Base-by-base conservation (phyloP, 192 early-diverging fungal genomes). In the Coemansia reversa region DNA sequence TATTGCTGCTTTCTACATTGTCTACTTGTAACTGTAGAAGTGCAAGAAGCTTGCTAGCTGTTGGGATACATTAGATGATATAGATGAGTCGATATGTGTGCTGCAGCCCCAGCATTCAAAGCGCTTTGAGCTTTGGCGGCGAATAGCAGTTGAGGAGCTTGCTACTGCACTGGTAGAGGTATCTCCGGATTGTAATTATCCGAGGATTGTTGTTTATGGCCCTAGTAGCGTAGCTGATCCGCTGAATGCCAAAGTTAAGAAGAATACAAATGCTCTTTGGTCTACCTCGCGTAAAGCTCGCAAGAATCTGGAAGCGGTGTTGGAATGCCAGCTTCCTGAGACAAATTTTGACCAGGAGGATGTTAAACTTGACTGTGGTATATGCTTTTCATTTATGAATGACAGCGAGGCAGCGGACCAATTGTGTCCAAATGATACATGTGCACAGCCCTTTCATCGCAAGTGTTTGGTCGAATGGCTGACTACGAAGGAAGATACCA, bases 391-490 rank as follows among this genome's bases (percentile, higher is more conserved):
- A n/a, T 80, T 64, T 52, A 19, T 42, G 1, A 33, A 45, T 55
- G 72, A 57, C 16, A 57, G 35, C 0, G 68, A 70, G 4, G 23
- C 62, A 2, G 71, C 77, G 3, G 72, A 80, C 39, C 77, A 80
- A 61, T 22, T 74, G n/a, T 80, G 77, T 39, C 22, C 59, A 0
- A 80, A 59, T 53, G 72, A 80, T 12, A 24, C 28, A 16, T 80
- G 77, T 30, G 77, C 71, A 0, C 67, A 74, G 54, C 72, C 77
- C 25, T 80, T 80, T 28, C 77, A 80, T 55, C 69, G 68, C 28
- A 60, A 51, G 51, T 80, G 77, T 25, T 51, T 80, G 52, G 55
- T 67, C 1, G 64, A 74, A 65, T 80, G 77, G 77, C 65, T 80
- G 23, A 62, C 65, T 14, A 61, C 77, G 19, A 80, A 80, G 28